Percentiles rank a stretch among this genome's conserved stretches.
phyloP scores from a whole-genome alignment of 345 rosid species.

The Anacardium occidentale region DNA sequence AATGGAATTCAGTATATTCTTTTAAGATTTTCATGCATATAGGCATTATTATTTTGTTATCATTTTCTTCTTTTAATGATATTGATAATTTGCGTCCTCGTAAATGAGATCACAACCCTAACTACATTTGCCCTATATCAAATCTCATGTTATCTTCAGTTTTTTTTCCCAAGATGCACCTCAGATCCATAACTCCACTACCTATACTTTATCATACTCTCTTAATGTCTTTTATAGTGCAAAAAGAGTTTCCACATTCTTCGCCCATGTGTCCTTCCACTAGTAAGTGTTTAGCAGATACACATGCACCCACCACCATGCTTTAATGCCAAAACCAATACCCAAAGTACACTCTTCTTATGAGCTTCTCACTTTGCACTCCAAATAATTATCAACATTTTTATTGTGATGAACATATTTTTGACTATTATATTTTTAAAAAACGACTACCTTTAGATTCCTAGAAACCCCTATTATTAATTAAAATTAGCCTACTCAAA shows the following conservation, averaged over 20 bases:
- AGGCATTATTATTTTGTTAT: no score
- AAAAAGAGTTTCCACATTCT: not conserved
- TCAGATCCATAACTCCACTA: not conserved
- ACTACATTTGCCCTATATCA: no score
- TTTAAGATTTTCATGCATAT: no score
- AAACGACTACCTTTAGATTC: not conserved
- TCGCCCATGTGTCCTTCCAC: not conserved
- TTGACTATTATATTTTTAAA: not conserved
- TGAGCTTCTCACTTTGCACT: not conserved
- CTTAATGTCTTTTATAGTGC: not conserved
- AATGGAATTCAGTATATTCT: no score
- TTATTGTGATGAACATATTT: not conserved
- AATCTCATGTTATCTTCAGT: no score
- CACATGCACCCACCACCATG: not conserved
- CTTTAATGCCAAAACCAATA: not conserved
- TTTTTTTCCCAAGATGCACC: not conserved
- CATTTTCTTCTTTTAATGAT: no score
- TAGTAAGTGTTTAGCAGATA: not conserved
- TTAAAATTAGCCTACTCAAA: not conserved
- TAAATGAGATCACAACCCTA: no score
- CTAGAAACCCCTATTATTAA: not conserved
- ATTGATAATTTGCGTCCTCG: no score
- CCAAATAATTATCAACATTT: not conserved
- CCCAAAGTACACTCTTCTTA: not conserved
- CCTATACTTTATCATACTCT: no score